phyloP scores from a whole-genome alignment of 345 rosid genomes.

The Syzygium oleosum region DNA sequence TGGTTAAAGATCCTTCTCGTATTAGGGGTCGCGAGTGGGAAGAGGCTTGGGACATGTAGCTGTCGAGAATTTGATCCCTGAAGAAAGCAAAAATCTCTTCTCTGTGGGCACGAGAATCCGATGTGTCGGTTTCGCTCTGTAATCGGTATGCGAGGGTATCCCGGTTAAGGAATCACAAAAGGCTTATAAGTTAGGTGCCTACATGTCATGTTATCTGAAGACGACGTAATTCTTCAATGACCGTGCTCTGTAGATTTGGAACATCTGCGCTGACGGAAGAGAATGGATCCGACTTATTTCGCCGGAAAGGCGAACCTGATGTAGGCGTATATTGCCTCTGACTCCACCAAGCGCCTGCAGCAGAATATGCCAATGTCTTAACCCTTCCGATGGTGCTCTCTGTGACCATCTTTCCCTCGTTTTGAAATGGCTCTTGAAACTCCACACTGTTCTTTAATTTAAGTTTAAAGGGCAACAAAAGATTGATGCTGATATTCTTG shows the following conservation, averaged over 20 bases:
- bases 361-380: background rate
- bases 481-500: background rate
- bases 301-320: background rate
- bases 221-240: background rate
- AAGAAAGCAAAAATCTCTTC: background rate
- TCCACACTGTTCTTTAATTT: background rate
- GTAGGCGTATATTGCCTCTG: background rate
- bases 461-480: background rate
- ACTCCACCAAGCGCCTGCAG: background rate
- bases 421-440: background rate
- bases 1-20: background rate
- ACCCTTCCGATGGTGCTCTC: background rate
- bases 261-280: rapidly evolving
- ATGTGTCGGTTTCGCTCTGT: background rate
- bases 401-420: background rate
- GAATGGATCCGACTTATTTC: background rate
- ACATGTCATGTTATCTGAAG: background rate
- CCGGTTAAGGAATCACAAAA: background rate
- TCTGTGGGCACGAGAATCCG: background rate
- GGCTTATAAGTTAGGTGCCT: background rate
- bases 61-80: background rate
- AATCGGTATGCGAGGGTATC: background rate
- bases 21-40: background rate
- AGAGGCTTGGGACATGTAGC: background rate
- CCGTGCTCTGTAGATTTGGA: background rate